A percentile compares a stretch with the other conserved stretches of the same genome.
phyloP scores from a whole-genome alignment of 1,284 basidiomycete species.

The Volvariella volvacea region DNA sequence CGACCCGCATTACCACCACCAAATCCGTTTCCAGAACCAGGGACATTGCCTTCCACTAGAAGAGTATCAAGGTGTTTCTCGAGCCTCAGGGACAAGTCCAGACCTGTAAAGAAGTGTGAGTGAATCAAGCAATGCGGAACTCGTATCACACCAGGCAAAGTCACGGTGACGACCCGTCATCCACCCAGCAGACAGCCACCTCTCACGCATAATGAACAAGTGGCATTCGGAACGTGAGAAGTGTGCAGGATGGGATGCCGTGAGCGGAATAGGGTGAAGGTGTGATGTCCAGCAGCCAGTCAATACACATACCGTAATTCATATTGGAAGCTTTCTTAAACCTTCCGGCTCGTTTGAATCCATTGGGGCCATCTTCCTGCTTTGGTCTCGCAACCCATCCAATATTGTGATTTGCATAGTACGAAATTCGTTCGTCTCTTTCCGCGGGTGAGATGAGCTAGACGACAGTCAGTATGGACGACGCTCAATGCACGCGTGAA shows the following conservation, averaged over 20 bases:
- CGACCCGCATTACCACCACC: not conserved
- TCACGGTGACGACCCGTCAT: not conserved
- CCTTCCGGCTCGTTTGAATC: constrained; percentile 69
- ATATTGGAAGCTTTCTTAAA: constrained; percentile 88
- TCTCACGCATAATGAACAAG: too few relatives aligned
- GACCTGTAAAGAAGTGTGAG: constrained; percentile 9
- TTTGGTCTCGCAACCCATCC: constrained; percentile 75
- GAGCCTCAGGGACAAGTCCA: constrained; percentile 36
- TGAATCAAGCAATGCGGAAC: constrained; percentile 25
- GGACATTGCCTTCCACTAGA: constrained; percentile 37
- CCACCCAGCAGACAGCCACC: not conserved
- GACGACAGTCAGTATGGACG: constrained; percentile 13
- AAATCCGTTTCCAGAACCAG: not conserved
- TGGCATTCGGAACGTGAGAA: too few relatives aligned
- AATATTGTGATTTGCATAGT: constrained; percentile 76
- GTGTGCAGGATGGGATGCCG: too few relatives aligned
- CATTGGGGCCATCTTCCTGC: constrained; percentile 36
- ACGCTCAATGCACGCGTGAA: constrained; percentile 13
- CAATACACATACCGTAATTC: constrained; percentile 69
- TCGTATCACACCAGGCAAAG: too few relatives aligned
- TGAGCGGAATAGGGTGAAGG: too few relatives aligned
- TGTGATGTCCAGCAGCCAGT: too few relatives aligned
- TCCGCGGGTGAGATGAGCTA: constrained; percentile 54
- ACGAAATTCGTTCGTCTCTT: constrained; percentile 61
- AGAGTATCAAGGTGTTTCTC: constrained; percentile 57